Conservation (phyloP, 1,284 basidiomycete genomes). For the Kwoniella shivajii region DNA sequence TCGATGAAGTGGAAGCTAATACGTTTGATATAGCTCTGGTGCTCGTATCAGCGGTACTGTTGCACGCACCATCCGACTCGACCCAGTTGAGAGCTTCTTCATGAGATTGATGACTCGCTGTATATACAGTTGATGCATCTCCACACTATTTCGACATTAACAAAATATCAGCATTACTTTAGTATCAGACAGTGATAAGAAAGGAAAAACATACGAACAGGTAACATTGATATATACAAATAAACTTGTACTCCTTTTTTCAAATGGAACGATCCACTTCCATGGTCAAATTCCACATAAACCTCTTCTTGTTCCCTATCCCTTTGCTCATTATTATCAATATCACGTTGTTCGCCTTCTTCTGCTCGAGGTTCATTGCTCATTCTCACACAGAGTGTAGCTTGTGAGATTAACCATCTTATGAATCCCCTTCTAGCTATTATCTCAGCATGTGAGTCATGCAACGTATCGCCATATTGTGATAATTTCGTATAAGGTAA, state of each 20-base stretch:
- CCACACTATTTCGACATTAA: constrained; percentile 63
- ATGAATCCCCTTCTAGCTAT: constrained; percentile 76
- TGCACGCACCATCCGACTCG: constrained; percentile 20
- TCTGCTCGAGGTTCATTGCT: neutral
- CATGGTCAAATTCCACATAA: constrained; percentile 11
- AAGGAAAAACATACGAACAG: constrained; percentile 62
- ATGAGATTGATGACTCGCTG: constrained; percentile 70
- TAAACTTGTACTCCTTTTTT: constrained; percentile 60
- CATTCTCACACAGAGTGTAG: neutral
- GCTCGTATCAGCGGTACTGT: neutral
- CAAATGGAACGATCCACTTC: constrained; percentile 59
- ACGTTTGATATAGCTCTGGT: neutral
- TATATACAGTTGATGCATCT: constrained; percentile 79
- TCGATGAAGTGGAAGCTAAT: neutral
- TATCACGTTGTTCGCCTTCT: neutral
- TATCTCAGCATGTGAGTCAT: constrained; percentile 90
- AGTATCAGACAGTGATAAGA: neutral
- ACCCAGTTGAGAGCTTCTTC: constrained; percentile 59
- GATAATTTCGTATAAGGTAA: constrained; percentile 69
- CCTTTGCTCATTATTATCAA: constrained; percentile 58
- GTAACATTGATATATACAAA: constrained; percentile 87
- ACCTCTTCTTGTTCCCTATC: constrained; percentile 38
- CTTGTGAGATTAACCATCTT: constrained; percentile 68
- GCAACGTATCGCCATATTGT: constrained; percentile 73
- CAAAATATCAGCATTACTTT: neutral